Base-by-base conservation (phyloP, 495 filamentous ascomycete species). In the Symbiotaphrina buchneri region DNA sequence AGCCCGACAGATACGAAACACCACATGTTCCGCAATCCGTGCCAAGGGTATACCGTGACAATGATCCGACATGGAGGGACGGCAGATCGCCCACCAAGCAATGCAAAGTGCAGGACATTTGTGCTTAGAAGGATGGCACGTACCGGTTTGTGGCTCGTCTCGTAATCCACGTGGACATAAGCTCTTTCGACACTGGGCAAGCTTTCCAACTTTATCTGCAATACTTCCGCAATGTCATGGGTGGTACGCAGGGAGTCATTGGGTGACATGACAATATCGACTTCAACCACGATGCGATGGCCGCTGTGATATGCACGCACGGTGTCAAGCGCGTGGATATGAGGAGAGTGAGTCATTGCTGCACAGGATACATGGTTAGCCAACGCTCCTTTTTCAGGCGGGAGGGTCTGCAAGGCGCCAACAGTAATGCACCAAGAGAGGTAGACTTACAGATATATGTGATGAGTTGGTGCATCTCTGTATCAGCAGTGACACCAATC, bases 131-230 rank as follows among this genome's bases (percentile, higher is more conserved):
- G 4, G 18, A 19, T 8, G 10, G 10, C 20, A 22, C 35, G 10
- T 6, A 38, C 54, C 6, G 87, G 87, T 55, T 92, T 91, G 49
- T 97, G 87, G n/a, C 74, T 83, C 5, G 82, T 84, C 60, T 97
- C 87, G 41, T 85, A 95, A 45, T 97, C 87, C 10, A 94, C 83
- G 52, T 97, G 87, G 10, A 95, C 87, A 53, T 95, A 97, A 1
- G 83, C 81, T 37, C 87, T 55, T 61, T 95, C 87, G 2, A 97
- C 73, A 47, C 92, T 71, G 3, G 90, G 87, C 39, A 97, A 49
- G 22, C 69, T 74, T 65, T 97, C 87, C 3, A 97, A 58, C 56
- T 94, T 95, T 31, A 76, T 76, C 61, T 97, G 87, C 37, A 97
- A 59, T 45, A 72, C 82, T 52, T 97, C 87, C 0, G 87, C 87